Base-by-base conservation (phyloP, 306 rosid species). In the Pterocarpus santalinus region DNA sequence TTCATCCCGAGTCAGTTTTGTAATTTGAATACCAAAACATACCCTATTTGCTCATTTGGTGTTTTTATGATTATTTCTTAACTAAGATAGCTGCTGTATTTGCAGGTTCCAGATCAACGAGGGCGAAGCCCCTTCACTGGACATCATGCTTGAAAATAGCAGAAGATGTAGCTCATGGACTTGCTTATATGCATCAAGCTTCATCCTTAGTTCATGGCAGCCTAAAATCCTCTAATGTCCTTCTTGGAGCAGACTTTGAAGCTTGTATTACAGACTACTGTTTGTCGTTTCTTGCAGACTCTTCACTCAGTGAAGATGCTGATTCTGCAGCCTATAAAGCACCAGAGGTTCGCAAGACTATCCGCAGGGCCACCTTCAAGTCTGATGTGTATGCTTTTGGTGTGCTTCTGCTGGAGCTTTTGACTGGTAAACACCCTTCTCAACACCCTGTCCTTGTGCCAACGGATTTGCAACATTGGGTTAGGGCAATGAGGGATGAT, bases 81-180 rank as follows among this genome's bases (percentile, higher is more conserved):
- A 56, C 82, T 69, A 38, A 56, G 57, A 49, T 58, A 56, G 33
- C 72, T 90, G 81, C 38, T 58, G 60, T 64, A 49, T 76, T 79
- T 67, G 85, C 80, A 94, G 98, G 98, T 55, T 91, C 97, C 11
- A 88, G 89, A 83, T 89, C 97, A 56, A 74, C 92, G 0, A 87
- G 97, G 82, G 95, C 99, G 0, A 95, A 93, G 89, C 97, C 99
- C 47, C 87, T 95, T 15, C 99, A 95, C 82, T 95, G 99, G 99
- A 95, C 99, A 28, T 95, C 99, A 79, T 92, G 99, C 84, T 84
- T 95, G 74, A 95, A 95, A 90, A 92, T 95, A 81, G 97, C 99
- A 0, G 99, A 95, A 84, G 99, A 95, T 81, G 90, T 93, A 34
- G 97, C 97, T 8, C 97, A 89, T 55, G 99, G 99, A 80, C 90